Conservation (phyloP, 495 filamentous ascomycete genomes). For the Hypoxylon fragiforme region DNA sequence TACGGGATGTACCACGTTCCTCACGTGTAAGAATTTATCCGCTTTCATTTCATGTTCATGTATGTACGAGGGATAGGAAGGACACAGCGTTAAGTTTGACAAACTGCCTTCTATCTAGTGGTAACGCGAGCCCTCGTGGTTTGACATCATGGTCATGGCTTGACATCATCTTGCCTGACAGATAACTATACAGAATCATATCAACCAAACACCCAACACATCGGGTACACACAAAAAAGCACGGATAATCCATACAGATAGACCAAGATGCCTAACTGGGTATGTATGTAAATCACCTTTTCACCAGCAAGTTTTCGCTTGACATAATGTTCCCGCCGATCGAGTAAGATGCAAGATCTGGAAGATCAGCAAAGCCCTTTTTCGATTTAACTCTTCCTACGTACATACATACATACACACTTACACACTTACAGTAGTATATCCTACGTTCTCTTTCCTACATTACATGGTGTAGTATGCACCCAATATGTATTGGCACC, state of each 20-base stretch:
- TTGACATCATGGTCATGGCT: constrained; percentile 31
- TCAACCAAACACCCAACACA: not conserved
- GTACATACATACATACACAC: too few species aligned
- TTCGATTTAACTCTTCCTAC: too few species aligned
- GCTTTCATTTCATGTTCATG: too few species aligned
- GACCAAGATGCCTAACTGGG: too few species aligned
- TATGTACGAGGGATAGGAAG: too few species aligned
- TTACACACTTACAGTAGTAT: too few species aligned
- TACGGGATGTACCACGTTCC: too few species aligned
- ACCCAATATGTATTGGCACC: not conserved
- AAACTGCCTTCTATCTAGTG: too few species aligned
- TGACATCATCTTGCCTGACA: not conserved
- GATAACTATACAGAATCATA: not conserved
- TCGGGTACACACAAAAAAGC: constrained; percentile 1
- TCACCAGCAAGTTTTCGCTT: not conserved
- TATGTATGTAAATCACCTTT: too few species aligned
- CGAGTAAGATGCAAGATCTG: constrained; percentile 30
- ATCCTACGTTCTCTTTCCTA: constrained; percentile 1
- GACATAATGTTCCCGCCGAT: constrained; percentile 12
- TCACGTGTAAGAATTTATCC: constrained; percentile 28
- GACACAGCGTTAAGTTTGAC: not conserved
- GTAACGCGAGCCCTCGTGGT: constrained; percentile 15
- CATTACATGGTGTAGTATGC: not conserved
- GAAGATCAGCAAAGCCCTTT: constrained; percentile 17
- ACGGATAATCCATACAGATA: too few species aligned